Conservation (phyloP, 441 rosid species). For the Geranium incanum region DNA sequence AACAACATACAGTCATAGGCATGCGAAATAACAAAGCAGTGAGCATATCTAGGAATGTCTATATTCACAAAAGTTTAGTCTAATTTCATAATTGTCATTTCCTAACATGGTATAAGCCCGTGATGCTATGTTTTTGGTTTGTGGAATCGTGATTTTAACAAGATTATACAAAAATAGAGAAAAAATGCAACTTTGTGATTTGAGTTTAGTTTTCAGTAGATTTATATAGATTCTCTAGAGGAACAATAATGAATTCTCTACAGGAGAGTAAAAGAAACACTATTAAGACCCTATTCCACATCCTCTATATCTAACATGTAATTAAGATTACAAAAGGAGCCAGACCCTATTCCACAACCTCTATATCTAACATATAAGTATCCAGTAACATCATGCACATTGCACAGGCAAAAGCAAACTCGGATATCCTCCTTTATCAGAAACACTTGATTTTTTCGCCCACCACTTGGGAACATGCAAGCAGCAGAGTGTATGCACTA, state of each 20-base stretch:
- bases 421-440: too few species aligned
- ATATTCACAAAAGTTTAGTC: constrained; percentile 1
- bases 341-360: not conserved
- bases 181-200: too few species aligned
- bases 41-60: constrained; percentile 10
- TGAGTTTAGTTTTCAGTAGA: not conserved
- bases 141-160: not conserved
- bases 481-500: too few species aligned
- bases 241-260: not conserved
- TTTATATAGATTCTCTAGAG: not conserved
- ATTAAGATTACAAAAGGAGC: not conserved
- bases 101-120: not conserved
- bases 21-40: constrained; percentile 5
- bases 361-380: not conserved
- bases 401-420: not conserved
- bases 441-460: too few species aligned
- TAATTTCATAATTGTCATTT: not conserved
- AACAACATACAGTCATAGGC: not conserved
- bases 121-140: not conserved
- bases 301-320: not conserved
- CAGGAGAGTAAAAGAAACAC: too few species aligned
- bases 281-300: not conserved
- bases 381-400: not conserved
- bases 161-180: not conserved
- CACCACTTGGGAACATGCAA: too few species aligned